Percentiles rank a stretch among this genome's conserved stretches.
Evolutionary conservation across 2,329 filamentous ascomycete species (phyloP).

Genomic region (Arachnopeziza araneosa): DNA sequence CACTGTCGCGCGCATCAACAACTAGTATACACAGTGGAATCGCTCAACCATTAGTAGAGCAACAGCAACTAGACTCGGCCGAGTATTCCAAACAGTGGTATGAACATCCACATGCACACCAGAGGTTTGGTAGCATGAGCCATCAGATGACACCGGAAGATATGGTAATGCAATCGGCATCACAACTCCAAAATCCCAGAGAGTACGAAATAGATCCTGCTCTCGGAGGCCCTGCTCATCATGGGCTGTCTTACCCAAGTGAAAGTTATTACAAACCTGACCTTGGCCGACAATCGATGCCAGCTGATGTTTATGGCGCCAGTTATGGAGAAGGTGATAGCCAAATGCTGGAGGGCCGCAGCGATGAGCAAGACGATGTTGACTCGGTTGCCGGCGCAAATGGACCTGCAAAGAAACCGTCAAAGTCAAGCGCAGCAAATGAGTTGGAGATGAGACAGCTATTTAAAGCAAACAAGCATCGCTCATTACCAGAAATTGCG

Average conservation of each 20-base stretch:
- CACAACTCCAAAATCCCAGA: conserved; percentile 48
- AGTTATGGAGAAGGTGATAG: conserved; percentile 54
- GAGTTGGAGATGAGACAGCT: conserved; percentile 76
- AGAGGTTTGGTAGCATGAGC: conserved; percentile 24
- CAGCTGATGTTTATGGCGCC: conserved; percentile 46
- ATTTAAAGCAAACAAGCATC: conserved; percentile 62
- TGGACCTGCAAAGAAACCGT: conserved; percentile 48
- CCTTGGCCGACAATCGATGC: conserved; percentile 44
- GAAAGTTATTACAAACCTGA: conserved; percentile 35
- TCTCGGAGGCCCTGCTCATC: conserved; percentile 43
- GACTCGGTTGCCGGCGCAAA: conserved; percentile 44
- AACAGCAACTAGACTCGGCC: conserved; percentile 20
- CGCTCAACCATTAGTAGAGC: conserved; percentile 27
- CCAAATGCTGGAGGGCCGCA: conserved; percentile 51
- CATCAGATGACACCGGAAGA: conserved; percentile 49
- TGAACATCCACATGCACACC: conserved; percentile 26
- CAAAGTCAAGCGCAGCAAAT: conserved; percentile 69
- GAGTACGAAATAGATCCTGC: conserved; percentile 45
- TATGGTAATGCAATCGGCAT: conserved; percentile 52
- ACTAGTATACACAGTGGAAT: conserved; percentile 38
- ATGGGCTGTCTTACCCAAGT: conserved; percentile 38
- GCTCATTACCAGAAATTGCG: conserved; percentile 65
- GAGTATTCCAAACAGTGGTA: conserved; percentile 31
- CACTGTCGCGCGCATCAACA: conserved; percentile 42
- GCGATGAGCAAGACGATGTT: conserved; percentile 51